Conservation (phyloP, 805 yeast genomes). For the Kodamaea kakaduensis region DNA sequence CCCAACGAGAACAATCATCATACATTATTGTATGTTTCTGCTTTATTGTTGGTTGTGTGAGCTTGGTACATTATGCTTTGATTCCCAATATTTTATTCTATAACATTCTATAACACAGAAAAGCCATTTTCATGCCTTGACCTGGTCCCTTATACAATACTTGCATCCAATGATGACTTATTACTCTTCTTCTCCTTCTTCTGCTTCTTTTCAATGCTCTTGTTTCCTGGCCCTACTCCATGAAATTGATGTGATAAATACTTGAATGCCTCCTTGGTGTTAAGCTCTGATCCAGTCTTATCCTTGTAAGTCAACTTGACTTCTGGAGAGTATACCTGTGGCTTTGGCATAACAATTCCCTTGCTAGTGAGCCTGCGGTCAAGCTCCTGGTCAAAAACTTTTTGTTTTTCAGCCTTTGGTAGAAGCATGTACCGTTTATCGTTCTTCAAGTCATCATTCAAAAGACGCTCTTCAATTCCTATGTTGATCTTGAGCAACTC, state of each 20-base stretch:
- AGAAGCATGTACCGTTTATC: conserved; percentile 25
- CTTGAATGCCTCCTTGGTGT: conserved; percentile 72
- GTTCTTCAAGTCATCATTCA: conserved; percentile 25
- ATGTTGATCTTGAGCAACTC: conserved; percentile 28
- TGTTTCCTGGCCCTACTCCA: conserved; percentile 42
- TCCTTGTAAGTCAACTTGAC: conserved; percentile 60
- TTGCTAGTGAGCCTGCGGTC: conserved; percentile 27
- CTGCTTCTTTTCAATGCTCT: conserved; percentile 10
- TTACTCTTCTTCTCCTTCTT: conserved; percentile 10
- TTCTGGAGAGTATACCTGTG: conserved; percentile 39
- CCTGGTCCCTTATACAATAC: too few relatives aligned
- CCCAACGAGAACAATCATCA: too few relatives aligned
- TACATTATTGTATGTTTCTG: too few relatives aligned
- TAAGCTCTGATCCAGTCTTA: conserved; percentile 54
- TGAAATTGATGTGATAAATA: conserved; percentile 75
- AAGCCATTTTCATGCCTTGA: too few relatives aligned
- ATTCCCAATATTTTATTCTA: too few relatives aligned
- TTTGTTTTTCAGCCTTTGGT: conserved; percentile 27
- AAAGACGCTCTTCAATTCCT: conserved; percentile 31
- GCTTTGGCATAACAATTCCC: conserved; percentile 17
- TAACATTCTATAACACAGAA: too few relatives aligned
- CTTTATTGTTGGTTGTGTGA: too few relatives aligned
- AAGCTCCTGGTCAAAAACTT: conserved; percentile 23
- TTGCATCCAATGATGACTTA: too few relatives aligned
- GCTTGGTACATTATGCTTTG: too few relatives aligned